Evolutionary conservation across 2,329 filamentous ascomycete species (phyloP), one percentile per base, ranked within the genome.

Genomic region (Boeremia lycopersici): DNA sequence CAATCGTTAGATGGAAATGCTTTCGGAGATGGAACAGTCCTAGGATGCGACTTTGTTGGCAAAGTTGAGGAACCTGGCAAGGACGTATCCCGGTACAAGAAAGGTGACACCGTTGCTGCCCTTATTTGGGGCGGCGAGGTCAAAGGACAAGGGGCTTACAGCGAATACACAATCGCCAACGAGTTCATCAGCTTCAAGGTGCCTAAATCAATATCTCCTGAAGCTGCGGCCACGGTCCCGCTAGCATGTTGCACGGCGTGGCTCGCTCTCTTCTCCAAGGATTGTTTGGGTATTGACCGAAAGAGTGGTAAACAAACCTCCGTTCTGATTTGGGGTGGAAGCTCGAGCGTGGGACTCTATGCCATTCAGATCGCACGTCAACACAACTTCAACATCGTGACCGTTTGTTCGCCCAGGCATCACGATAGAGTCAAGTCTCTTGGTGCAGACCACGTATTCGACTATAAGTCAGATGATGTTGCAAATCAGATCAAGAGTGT

Each of bases 381-480:
- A 31, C 45, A 52, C 10, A 41, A 42, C 23, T 50, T 61, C 23
- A 52, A 53, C 6, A 42, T 62, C 15, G 35, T 61, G 10, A 58
- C 61, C 2, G 61, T 60, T 3, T 59, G 57, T 39, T 55, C 47
- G 6, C 59, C 62, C n/a, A 56, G 47, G 10, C 58, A 64, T 33
- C 59, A 62, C 28, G 57, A 59, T 25, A 48, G 59, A 2, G 52
- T 57, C 9, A 61, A 61, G 28, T 49, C 49, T 1, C 19, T 53
- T 12, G 63, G 57, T 25, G 61, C 64, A 13, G n/a, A 52, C 17
- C 44, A 51, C 17, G 48, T 60, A 34, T 55, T 63, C 60, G 78
- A 83, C 68, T 83, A 84, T 71, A 73, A 70, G 26, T 74, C 74
- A 19, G 68, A 75, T 0, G 72, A 73, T n/a, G 74, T 73, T 31